Evolutionary conservation across 768 basidiomycete genomes (phyloP).

Genomic region (Mrakia blollopis): DNA sequence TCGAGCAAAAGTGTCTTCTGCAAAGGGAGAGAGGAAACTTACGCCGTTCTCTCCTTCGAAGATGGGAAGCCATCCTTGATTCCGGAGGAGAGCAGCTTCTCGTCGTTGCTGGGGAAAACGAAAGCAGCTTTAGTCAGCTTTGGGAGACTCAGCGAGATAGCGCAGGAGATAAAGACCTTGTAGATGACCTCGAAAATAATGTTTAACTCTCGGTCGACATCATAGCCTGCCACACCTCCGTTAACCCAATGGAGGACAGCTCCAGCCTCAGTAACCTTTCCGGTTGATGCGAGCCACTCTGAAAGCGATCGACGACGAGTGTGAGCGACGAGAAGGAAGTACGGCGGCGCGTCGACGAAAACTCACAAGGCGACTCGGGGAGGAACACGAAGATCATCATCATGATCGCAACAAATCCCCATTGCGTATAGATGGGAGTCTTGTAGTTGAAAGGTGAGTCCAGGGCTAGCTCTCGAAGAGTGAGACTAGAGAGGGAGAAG

Average conservation of each 20-base stretch:
- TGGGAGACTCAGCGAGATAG: too few relatives aligned
- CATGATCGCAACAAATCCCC: conserved; percentile 34
- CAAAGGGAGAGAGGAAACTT: background rate
- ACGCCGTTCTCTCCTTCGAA: conserved; percentile 2
- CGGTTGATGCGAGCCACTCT: conserved; percentile 23
- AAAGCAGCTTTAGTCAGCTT: background rate
- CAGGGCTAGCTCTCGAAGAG: conserved; percentile 26
- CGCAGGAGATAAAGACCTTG: background rate
- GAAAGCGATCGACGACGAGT: background rate
- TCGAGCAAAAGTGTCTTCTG: background rate
- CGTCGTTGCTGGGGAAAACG: background rate
- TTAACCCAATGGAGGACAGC: background rate
- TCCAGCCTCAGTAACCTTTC: conserved; percentile 4
- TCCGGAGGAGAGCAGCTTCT: background rate
- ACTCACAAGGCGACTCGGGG: conserved; percentile 21
- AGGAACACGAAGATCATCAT: conserved; percentile 35
- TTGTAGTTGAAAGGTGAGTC: conserved; percentile 32
- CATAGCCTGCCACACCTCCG: conserved; percentile 6
- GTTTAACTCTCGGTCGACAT: background rate
- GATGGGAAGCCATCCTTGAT: background rate
- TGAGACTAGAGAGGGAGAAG: background rate
- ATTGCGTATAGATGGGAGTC: conserved; percentile 37
- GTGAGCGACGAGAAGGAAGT: background rate
- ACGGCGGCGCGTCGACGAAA: too few relatives aligned
- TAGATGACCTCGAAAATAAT: background rate